Percentiles rank a stretch among this genome's conserved stretches.
phyloP scores from a whole-genome alignment of 1,284 basidiomycete species.

The Trichosporon inkin region DNA sequence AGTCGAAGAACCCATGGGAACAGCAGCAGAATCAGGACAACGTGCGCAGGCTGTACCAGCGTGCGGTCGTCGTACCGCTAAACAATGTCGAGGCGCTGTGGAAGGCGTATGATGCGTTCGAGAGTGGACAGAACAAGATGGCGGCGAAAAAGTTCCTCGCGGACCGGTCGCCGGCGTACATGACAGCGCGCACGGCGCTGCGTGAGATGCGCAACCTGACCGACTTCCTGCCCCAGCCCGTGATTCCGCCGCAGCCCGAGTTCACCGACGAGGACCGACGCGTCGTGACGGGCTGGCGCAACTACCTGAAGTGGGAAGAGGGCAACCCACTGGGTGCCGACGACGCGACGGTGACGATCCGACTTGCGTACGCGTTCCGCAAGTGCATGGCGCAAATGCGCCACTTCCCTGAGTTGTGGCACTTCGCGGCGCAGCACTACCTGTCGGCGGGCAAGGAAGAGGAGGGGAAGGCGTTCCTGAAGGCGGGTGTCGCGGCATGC shows the following conservation, averaged over 20 bases:
- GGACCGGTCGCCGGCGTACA: constrained; percentile 75
- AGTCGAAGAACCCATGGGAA: constrained; percentile 82
- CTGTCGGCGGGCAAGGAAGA: constrained; percentile 69
- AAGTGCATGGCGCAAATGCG: constrained; percentile 80
- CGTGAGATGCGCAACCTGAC: constrained; percentile 72
- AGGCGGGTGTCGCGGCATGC: constrained; percentile 82
- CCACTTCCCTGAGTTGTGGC: constrained; percentile 95
- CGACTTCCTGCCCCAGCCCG: constrained; percentile 58
- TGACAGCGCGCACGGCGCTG: constrained; percentile 87
- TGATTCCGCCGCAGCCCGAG: constrained; percentile 67
- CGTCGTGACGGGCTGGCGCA: constrained; percentile 78
- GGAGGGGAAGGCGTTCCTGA: constrained; percentile 75
- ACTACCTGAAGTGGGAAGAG: constrained; percentile 94
- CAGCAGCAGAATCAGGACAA: constrained; percentile 93
- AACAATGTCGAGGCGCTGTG: constrained; percentile 90
- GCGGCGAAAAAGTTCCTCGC: constrained; percentile 91
- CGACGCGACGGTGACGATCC: constrained; percentile 58
- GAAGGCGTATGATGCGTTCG: constrained; percentile 92
- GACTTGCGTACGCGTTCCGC: constrained; percentile 77
- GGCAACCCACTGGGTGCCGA: constrained; percentile 88
- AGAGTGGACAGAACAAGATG: constrained; percentile 83
- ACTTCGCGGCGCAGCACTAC: constrained; percentile 82
- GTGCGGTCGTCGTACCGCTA: constrained; percentile 87
- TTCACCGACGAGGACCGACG: constrained; percentile 69
- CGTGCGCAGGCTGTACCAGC: constrained; percentile 85